Percentiles rank a stretch among this genome's conserved stretches.
Evolutionary conservation across 1,284 basidiomycete genomes (phyloP).

Genomic region (Ustilago tritici): DNA sequence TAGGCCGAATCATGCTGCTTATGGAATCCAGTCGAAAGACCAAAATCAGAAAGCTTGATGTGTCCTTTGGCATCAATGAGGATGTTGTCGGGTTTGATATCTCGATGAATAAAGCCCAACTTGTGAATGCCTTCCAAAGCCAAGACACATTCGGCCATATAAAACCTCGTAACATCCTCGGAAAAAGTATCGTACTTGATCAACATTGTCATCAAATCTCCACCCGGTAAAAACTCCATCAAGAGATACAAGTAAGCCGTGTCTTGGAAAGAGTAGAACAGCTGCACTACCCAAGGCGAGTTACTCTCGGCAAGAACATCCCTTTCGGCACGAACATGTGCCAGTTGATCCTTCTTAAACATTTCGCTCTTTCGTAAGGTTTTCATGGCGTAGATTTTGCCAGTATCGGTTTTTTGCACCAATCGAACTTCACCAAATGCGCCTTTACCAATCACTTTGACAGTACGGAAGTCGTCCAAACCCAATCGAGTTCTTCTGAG

Average conservation of each 20-base stretch:
- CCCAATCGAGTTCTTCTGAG: slow-evolving; percentile 92
- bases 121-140: slow-evolving; percentile 98
- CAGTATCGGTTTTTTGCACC: slow-evolving; percentile 96
- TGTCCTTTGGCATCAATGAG: slow-evolving; percentile 93
- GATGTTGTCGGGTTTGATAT: slow-evolving; percentile 98
- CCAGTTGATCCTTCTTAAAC: slow-evolving; percentile 98
- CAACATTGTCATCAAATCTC: slow-evolving; percentile 97
- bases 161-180: slow-evolving; percentile 98
- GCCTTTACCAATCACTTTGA: slow-evolving; percentile 99
- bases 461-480: slow-evolving; percentile 91
- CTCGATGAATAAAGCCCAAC: slow-evolving; percentile 96
- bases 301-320: slow-evolving; percentile 97
- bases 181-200: slow-evolving; percentile 99
- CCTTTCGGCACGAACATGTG: slow-evolving; percentile 97
- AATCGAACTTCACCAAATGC: slow-evolving; percentile 97
- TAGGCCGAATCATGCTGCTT: slow-evolving; percentile 93
- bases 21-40: slow-evolving; percentile 92
- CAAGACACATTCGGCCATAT: slow-evolving; percentile 98
- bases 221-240: slow-evolving; percentile 99
- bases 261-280: slow-evolving; percentile 99
- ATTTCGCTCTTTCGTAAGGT: slow-evolving; percentile 97
- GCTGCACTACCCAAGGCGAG: slow-evolving; percentile 96
- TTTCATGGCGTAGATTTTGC: slow-evolving; percentile 99
- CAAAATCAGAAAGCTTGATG: slow-evolving; percentile 95
- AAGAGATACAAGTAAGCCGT: slow-evolving; percentile 94